These are phyloP conservation scores for Vaccinium macrocarpon DNA, from an alignment of 148 eudicot species.

Conservation along the genomic window DNA sequence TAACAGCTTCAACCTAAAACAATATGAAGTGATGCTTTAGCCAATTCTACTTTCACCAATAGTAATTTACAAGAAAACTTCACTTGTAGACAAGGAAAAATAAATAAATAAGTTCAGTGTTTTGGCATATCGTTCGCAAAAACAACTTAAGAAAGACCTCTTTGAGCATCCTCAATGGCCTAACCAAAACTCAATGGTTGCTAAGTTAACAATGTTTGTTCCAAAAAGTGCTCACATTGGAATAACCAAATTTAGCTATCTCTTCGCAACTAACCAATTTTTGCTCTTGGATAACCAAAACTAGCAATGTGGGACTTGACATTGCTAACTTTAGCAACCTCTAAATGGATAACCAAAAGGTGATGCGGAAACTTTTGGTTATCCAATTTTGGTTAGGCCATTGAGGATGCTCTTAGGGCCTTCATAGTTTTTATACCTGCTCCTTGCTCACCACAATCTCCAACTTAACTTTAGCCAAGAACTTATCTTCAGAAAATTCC, in stretches of 20 bases:
- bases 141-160: neutral
- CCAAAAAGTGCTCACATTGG: too few species aligned
- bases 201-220: too few species aligned
- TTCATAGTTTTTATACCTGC: conserved; percentile 46
- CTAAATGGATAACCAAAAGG: too few species aligned
- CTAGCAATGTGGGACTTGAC: too few species aligned
- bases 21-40: neutral
- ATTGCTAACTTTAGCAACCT: too few species aligned
- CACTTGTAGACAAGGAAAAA: neutral
- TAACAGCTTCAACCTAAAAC: conserved; percentile 73
- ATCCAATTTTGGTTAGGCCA: too few species aligned
- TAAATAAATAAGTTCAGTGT: neutral
- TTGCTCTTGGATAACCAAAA: too few species aligned
- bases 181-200: too few species aligned
- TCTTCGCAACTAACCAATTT: too few species aligned
- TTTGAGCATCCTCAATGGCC: neutral
- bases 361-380: too few species aligned
- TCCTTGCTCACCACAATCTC: conserved; percentile 92
- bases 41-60: conserved; percentile 7
- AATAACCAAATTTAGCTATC: too few species aligned
- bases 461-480: conserved; percentile 77
- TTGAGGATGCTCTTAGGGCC: neutral
- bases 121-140: neutral
- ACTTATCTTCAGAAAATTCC: conserved; percentile 82
- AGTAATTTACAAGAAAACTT: conserved; percentile 9